phyloP scores from a whole-genome alignment of 169 alveolate species.

The Plasmodium cynomolgi region DNA sequence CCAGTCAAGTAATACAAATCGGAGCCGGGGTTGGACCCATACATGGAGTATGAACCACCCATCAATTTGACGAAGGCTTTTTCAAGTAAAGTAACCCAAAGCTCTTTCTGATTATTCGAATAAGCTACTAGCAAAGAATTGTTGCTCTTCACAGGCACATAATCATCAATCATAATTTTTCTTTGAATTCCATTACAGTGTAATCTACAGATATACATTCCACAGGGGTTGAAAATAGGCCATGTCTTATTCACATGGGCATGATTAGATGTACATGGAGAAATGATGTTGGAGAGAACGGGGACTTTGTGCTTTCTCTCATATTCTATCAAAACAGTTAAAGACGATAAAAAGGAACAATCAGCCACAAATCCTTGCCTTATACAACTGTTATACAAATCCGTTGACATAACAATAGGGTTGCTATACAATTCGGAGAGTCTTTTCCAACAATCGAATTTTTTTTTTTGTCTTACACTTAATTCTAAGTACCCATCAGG shows the following conservation, averaged over 20 bases:
- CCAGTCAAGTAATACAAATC: conserved; percentile 94
- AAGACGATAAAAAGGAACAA: conserved; percentile 92
- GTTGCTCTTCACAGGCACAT: conserved; percentile 88
- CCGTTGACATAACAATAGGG: conserved; percentile 76
- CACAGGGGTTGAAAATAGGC: conserved; percentile 85
- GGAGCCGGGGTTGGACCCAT: conserved; percentile 94
- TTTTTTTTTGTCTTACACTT: conserved; percentile 81
- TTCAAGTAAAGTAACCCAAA: conserved; percentile 94
- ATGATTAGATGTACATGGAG: conserved; percentile 65
- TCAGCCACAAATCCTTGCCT: conserved; percentile 95
- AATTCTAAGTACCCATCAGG: conserved; percentile 85
- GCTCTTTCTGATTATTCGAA: conserved; percentile 86
- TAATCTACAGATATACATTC: conserved; percentile 89
- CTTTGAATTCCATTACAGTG: conserved; percentile 93
- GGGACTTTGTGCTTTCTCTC: conserved; percentile 86
- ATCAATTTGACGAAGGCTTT: conserved; percentile 93
- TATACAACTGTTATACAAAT: conserved; percentile 82
- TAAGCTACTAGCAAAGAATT: conserved; percentile 90
- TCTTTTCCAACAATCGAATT: conserved; percentile 83
- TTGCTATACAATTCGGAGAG: conserved; percentile 76
- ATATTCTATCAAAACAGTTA: conserved; percentile 92
- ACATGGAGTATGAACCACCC: conserved; percentile 92
- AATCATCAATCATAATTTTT: conserved; percentile 92
- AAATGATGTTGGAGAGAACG: conserved; percentile 78
- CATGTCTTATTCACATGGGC: conserved; percentile 15